A percentile compares a stretch with the other conserved stretches of the same genome.
Evolutionary conservation across 306 rosid species (phyloP).

Genomic region (Crataegus laevigata): DNA sequence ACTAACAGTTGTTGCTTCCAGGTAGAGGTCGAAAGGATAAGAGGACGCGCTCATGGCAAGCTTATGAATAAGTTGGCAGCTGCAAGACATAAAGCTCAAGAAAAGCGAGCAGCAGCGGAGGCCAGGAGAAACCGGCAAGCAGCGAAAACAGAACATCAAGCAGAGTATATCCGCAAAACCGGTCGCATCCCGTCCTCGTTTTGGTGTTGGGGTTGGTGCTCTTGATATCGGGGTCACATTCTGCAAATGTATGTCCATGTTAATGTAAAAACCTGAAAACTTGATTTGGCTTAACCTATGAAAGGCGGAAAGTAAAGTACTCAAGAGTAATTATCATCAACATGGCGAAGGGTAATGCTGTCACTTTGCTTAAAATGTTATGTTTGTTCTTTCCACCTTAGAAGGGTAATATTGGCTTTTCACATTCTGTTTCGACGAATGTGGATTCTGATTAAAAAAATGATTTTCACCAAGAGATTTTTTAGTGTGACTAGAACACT

Average conservation of each 20-base stretch:
- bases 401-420: background rate
- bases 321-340: background rate
- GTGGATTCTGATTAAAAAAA: background rate
- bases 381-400: background rate
- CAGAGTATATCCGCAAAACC: conserved; percentile 64
- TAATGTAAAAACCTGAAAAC: background rate
- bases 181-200: conserved; percentile 70
- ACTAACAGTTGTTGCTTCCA: conserved; percentile 24
- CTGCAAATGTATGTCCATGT: background rate
- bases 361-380: background rate
- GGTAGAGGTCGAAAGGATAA: conserved; percentile 85
- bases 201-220: conserved; percentile 69
- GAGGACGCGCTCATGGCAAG: conserved; percentile 66
- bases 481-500: no score
- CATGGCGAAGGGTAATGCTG: background rate
- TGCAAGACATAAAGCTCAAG: conserved; percentile 83
- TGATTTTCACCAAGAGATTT: no score
- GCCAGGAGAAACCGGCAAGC: conserved; percentile 65
- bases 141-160: conserved; percentile 71
- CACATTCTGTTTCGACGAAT: background rate
- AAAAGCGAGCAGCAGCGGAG: conserved; percentile 76
- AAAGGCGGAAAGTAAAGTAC: background rate
- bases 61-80: conserved; percentile 77
- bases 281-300: background rate
- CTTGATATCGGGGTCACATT: conserved; percentile 10